Evolutionary conservation across 306 rosid species (phyloP).

Genomic region (Lathyrus tuberosus): DNA sequence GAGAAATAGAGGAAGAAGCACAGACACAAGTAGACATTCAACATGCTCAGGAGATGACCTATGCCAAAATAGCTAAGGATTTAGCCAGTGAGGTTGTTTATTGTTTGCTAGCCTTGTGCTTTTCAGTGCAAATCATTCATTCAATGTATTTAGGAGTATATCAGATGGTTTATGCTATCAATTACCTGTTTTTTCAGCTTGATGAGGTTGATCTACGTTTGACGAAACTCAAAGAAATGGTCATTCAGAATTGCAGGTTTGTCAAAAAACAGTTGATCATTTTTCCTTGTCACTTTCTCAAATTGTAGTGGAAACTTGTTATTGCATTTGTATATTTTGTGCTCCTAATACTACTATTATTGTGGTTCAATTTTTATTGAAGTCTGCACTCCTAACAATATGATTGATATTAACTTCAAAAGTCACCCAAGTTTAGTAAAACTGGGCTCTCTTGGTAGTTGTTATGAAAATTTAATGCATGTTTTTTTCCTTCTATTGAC

Average conservation of each 20-base stretch:
- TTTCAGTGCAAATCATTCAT: constrained; percentile 28
- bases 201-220: constrained; percentile 59
- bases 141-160: constrained; percentile 28
- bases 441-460: no score
- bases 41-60: constrained; percentile 70
- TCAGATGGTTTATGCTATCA: constrained; percentile 34
- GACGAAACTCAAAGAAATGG: constrained; percentile 66
- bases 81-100: constrained; percentile 64
- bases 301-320: constrained; percentile 28
- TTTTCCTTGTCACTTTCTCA: constrained; percentile 17
- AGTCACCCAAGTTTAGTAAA: no score
- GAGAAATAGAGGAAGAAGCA: constrained; percentile 66
- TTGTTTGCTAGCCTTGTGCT: constrained; percentile 36
- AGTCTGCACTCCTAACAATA: neutral
- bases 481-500: no score
- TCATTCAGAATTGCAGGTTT: constrained; percentile 80
- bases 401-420: neutral
- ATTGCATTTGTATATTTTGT: neutral
- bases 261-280: constrained; percentile 32
- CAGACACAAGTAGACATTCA: constrained; percentile 61
- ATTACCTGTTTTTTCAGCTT: constrained; percentile 59
- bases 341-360: constrained; percentile 2
- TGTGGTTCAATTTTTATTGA: neutral
- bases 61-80: constrained; percentile 76
- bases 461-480: no score